phyloP scores from a whole-genome alignment of 164 flowering plant species.

The grape (Vitis vinifera) region ASM3070453v1 NC_081822.1:1641501-1642000 shows the following conservation, averaged over 20 bases:
- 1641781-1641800: conserved; percentile 99
- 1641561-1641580: conserved; percentile 95
- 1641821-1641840: conserved; percentile 99
- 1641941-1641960: conserved; percentile 93
- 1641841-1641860: conserved; percentile 97
- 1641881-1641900: conserved; percentile 99
- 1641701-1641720: background rate
- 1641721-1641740: conserved; percentile 90
- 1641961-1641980: conserved; percentile 98
- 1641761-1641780: conserved; percentile 97
- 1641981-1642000: conserved; percentile 99
- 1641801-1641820: conserved; percentile 93
- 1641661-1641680: too few relatives aligned
- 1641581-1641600: conserved; percentile 43
- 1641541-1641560: conserved; percentile 99
- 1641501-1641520: conserved; percentile 92
- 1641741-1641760: conserved; percentile 93
- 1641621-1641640: too few relatives aligned
- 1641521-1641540: conserved; percentile 95
- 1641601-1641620: too few relatives aligned
- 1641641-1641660: too few relatives aligned
- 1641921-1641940: conserved; percentile 97
- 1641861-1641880: conserved; percentile 99
- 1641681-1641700: too few relatives aligned
- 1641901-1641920: conserved; percentile 99